Evolutionary conservation across 1,139 yeast genomes (phyloP), one percentile per base, ranked within the genome.

Genomic region (Nakaseomyces kungkrabaensis): DNA sequence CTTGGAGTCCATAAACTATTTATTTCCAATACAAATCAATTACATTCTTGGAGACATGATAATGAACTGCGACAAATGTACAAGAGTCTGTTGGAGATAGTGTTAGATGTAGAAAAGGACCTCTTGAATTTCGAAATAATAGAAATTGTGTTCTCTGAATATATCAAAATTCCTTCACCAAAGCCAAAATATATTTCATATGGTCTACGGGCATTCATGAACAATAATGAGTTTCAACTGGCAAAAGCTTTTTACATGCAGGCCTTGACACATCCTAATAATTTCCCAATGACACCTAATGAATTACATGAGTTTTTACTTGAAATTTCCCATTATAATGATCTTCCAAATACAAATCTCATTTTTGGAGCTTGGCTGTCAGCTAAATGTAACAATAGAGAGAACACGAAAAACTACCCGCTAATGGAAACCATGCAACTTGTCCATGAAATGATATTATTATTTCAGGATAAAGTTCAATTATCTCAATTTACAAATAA

Each of bases 181-280:
- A 54, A 56, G 33, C 51, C 64, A 3, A 48, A 50, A 2, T 50
- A 59, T 10, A 51, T 62, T 8, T 46, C 54, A 13, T 45, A 61
- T n/a, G 68, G 67, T 2, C 52, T 65, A 17, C 53, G 56, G 36
- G 55, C 67, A 4, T 59, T 63, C 47, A 51, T 63, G n/a, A 55
- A 56, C 46, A 59, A 57, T 47, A 57, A 57, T 29, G 62, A 64
- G 47, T 46, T 57, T 34, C 61, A 58, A 41, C 51, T 62, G 22
- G 66, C 66, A n/a, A 63, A 59, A 47, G 67, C 63, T 47, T 63
- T 64, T 49, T 65, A 56, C 48, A 52, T 54, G 4, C 65, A 64
- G 42, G 54, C 61, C 13, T 44, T 63, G 47, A 53, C 56, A n/a
- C 59, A 61, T 52, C 59, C 56, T 34, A 66, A 63, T 27, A 57